Conservation (phyloP, 1,284 basidiomycete species). For the Cystobasidium sp. region DNA sequence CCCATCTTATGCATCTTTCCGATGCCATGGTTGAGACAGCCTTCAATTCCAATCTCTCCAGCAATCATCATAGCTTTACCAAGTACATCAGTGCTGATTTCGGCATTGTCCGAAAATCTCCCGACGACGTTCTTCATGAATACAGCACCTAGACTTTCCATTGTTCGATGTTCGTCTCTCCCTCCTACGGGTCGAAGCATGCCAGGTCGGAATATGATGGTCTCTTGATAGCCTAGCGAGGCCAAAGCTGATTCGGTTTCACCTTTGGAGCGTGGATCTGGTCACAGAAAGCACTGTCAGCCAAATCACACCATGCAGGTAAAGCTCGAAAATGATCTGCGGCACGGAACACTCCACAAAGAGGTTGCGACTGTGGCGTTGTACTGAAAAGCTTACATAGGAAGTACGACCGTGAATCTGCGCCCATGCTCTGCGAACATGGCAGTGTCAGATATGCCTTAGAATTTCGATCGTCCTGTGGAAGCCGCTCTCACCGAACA, state of each 20-base stretch:
- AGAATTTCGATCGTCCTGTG: slow-evolving; percentile 59
- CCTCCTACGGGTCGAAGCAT: slow-evolving; percentile 59
- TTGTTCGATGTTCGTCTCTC: slow-evolving; percentile 59
- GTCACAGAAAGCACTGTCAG: slow-evolving; percentile 6
- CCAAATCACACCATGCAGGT: neutral
- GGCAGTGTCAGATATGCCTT: slow-evolving; percentile 60
- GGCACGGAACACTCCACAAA: neutral
- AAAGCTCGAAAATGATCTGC: neutral
- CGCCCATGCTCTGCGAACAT: slow-evolving; percentile 62
- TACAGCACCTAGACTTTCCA: slow-evolving; percentile 61
- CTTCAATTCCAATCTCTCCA: slow-evolving; percentile 15
- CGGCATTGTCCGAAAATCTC: slow-evolving; percentile 57
- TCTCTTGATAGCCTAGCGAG: slow-evolving; percentile 68
- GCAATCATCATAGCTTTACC: slow-evolving; percentile 48
- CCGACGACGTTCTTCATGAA: slow-evolving; percentile 56
- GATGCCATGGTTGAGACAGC: slow-evolving; percentile 9
- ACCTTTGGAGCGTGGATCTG: slow-evolving; percentile 65
- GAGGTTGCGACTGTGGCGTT: slow-evolving; percentile 55
- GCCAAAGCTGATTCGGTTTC: slow-evolving; percentile 72
- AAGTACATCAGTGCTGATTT: slow-evolving; percentile 58
- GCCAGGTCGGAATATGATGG: slow-evolving; percentile 70
- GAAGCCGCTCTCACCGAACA: slow-evolving; percentile 62
- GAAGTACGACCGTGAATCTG: slow-evolving; percentile 62
- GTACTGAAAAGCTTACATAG: slow-evolving; percentile 60
- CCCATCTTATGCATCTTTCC: slow-evolving; percentile 22